Conservation (phyloP, 2,329 filamentous ascomycete genomes). For the Eurotiales sp. region DNA sequence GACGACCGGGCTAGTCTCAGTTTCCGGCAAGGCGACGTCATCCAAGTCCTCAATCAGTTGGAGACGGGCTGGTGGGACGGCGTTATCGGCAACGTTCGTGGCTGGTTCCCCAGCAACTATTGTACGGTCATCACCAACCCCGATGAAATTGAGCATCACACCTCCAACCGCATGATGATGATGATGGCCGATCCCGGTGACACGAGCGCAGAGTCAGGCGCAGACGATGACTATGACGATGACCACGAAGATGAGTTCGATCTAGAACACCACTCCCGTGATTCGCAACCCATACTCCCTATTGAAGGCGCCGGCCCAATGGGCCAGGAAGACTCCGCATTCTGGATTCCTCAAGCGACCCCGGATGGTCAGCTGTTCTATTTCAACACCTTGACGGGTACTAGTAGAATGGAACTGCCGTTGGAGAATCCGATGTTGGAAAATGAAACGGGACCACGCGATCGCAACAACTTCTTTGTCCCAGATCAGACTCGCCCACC, state of each 20-base stretch:
- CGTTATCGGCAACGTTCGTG: slow-evolving; percentile 91
- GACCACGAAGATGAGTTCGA: slow-evolving; percentile 65
- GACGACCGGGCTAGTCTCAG: slow-evolving; percentile 95
- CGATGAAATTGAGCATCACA: slow-evolving; percentile 65
- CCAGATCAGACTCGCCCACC: slow-evolving; percentile 88
- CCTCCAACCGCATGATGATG: slow-evolving; percentile 50
- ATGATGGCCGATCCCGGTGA: slow-evolving; percentile 46
- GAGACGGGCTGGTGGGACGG: slow-evolving; percentile 99
- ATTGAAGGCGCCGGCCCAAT: slow-evolving; percentile 62
- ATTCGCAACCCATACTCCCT: slow-evolving; percentile 58
- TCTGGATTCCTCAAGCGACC: slow-evolving; percentile 98
- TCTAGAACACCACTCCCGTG: slow-evolving; percentile 61
- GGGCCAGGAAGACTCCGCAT: slow-evolving; percentile 83
- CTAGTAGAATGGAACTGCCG: slow-evolving; percentile 90
- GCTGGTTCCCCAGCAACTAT: slow-evolving; percentile 99
- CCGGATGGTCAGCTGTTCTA: slow-evolving; percentile 91
- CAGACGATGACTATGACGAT: slow-evolving; percentile 61
- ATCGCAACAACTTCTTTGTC: slow-evolving; percentile 82
- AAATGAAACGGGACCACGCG: slow-evolving; percentile 78
- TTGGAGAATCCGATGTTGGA: slow-evolving; percentile 80
- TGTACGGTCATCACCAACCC: slow-evolving; percentile 78
- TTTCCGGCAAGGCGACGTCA: slow-evolving; percentile 94
- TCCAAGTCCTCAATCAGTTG: slow-evolving; percentile 95
- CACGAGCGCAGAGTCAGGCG: slow-evolving; percentile 45
- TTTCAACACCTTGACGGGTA: slow-evolving; percentile 95